Evolutionary conservation across 306 rosid species (phyloP).

Genomic region (Sicyos baderoa): DNA sequence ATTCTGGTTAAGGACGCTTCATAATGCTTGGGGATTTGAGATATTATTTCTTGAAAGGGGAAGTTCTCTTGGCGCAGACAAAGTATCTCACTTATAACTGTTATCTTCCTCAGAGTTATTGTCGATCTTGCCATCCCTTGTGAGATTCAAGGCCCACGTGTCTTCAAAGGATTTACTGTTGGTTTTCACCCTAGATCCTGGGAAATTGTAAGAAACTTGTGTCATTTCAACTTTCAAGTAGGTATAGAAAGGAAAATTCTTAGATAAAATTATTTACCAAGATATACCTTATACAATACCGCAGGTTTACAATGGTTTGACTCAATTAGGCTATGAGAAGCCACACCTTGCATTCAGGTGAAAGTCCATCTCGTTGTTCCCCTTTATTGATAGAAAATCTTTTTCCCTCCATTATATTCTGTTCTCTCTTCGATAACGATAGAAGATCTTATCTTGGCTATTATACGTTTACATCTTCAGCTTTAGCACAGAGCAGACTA

Average conservation of each 20-base stretch:
- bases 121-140: conserved; percentile 74
- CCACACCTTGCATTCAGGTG: conserved; percentile 61
- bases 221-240: conserved; percentile 14
- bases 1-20: conserved; percentile 6
- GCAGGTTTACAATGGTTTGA: conserved; percentile 88
- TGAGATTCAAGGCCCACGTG: conserved; percentile 62
- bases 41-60: conserved; percentile 10
- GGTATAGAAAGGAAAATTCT: conserved; percentile 7
- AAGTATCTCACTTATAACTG: conserved; percentile 21
- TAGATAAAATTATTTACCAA: conserved; percentile 16
- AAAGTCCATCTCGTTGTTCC: conserved; percentile 15
- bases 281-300: conserved; percentile 25
- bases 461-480: conserved; percentile 37
- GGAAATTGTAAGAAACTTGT: conserved; percentile 70
- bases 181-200: conserved; percentile 96
- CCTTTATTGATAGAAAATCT: background rate
- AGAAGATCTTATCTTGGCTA: background rate
- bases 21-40: background rate
- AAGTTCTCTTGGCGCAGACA: conserved; percentile 12
- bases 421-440: conserved; percentile 8
- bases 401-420: background rate
- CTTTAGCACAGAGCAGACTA: conserved; percentile 58
- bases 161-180: conserved; percentile 82
- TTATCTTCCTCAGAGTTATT: conserved; percentile 52
- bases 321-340: conserved; percentile 72